Evolutionary conservation across 2,329 filamentous ascomycete species (phyloP).

Genomic region (Fusarium sp.): DNA sequence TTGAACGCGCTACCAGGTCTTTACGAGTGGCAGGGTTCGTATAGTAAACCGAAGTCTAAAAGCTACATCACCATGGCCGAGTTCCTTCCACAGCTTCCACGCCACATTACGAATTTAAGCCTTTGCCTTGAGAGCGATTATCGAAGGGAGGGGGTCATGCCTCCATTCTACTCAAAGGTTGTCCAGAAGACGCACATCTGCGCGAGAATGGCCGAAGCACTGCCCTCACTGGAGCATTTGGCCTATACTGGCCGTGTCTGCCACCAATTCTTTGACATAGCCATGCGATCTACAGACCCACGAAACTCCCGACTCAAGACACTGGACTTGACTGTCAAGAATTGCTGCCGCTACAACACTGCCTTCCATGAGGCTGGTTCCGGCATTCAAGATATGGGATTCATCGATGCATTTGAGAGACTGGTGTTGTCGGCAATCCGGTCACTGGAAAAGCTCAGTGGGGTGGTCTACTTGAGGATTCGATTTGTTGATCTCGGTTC

Average conservation of each 20-base stretch:
- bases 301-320: slow-evolving; percentile 67
- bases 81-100: slow-evolving; percentile 68
- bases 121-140: slow-evolving; percentile 79
- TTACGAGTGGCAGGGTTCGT: slow-evolving; percentile 70
- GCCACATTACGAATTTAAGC: slow-evolving; percentile 70
- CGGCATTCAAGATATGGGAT: slow-evolving; percentile 77
- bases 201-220: slow-evolving; percentile 67
- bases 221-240: slow-evolving; percentile 73
- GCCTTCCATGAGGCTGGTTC: slow-evolving; percentile 72
- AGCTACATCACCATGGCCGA: slow-evolving; percentile 76
- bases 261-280: slow-evolving; percentile 72
- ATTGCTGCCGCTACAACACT: slow-evolving; percentile 71
- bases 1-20: slow-evolving; percentile 72
- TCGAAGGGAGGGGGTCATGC: slow-evolving; percentile 70
- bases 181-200: slow-evolving; percentile 72
- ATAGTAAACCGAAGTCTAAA: slow-evolving; percentile 79
- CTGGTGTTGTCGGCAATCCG: slow-evolving; percentile 73
- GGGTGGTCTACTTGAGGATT: slow-evolving; percentile 74
- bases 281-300: slow-evolving; percentile 61
- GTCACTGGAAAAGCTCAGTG: slow-evolving; percentile 67
- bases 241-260: slow-evolving; percentile 80
- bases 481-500: slow-evolving; percentile 78
- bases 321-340: slow-evolving; percentile 78
- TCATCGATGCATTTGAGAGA: slow-evolving; percentile 77
- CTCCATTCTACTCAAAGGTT: slow-evolving; percentile 70